phyloP scores from a whole-genome alignment of 2,329 filamentous ascomycete species.

The Phialemonium atrogriseum region DNA sequence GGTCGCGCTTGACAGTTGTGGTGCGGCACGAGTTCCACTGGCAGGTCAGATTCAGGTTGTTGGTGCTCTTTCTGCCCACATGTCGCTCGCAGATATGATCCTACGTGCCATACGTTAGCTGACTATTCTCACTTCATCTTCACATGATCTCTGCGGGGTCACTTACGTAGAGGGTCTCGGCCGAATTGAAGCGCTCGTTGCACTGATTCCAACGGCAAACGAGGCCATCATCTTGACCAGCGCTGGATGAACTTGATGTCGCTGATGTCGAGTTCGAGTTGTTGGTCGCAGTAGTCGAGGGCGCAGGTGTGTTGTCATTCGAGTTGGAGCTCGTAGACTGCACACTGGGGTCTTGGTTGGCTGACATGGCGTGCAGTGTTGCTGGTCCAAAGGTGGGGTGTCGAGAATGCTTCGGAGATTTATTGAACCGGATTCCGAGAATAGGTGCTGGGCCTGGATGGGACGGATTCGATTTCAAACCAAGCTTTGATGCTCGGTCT shows the following conservation, averaged over 20 bases:
- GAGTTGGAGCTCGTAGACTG: constrained; percentile 35
- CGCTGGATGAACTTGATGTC: constrained; percentile 1
- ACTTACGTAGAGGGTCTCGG: constrained; percentile 54
- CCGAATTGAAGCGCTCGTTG: constrained; percentile 47
- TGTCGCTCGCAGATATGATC: constrained; percentile 98
- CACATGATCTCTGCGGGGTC: constrained; percentile 2
- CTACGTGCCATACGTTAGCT: constrained; percentile 37
- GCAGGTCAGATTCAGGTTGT: constrained; percentile 95
- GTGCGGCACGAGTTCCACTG: constrained; percentile 96
- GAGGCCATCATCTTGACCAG: constrained; percentile 40
- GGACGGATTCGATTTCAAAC: too few species aligned
- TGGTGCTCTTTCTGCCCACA: constrained; percentile 97
- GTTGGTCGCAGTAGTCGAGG: constrained; percentile 39
- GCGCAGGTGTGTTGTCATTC: constrained; percentile 44
- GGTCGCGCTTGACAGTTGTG: constrained; percentile 95
- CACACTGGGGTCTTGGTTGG: constrained; percentile 11
- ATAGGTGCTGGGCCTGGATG: too few species aligned
- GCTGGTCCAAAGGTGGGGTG: too few species aligned
- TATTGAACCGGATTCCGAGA: too few species aligned
- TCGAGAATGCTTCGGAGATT: too few species aligned
- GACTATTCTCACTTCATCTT: neutral
- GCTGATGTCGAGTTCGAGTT: constrained; percentile 29
- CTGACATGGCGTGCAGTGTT: too few species aligned
- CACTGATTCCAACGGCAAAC: constrained; percentile 54
- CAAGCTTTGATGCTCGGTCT: too few species aligned